Evolutionary conservation across 1,284 basidiomycete species (phyloP), one percentile per base, ranked within the genome.

Genomic region (Xerocomus minutiporus): DNA sequence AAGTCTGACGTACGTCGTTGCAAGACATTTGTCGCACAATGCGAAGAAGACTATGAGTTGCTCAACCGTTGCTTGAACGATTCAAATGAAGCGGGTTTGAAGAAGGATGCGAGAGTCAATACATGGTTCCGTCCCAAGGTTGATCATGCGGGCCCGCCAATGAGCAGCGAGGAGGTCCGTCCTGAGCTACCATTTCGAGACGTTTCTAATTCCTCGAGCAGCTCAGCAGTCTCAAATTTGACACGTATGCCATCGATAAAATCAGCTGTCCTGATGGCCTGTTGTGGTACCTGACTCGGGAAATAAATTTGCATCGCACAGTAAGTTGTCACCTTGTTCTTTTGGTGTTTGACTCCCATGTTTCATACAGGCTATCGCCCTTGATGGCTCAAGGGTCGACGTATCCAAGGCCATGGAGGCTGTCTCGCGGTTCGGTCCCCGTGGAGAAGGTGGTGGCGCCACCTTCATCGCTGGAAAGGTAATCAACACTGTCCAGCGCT

Each of bases 1-100:
- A 12, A 8, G n/a, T 31, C 44, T 51, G 5, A 63, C 34, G 26
- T 7, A 36, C 32, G 1, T 36, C 46, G 17, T 36, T 48, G 35
- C 23, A 48, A 96, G 90, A 92, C 86, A 0, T 89, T 99, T 67
- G 84, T 99, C 4, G 85, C 86, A 34, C 89, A 95, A 67, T 87
- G 83, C 58, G 80, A 87, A 53, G 87, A 90, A 35, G 96, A 99
- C 65, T 91, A 91, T 53, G 77, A 86, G 50, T 72, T 75, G 1
- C 72, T 94, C 44, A 86, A 88, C 58, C 70, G 73, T 34, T 71
- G 82, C 31, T 77, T 92, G 58, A 87, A 88, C 60, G 86, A 88
- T 61, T 75, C 73, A 0, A 58, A 68, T 5, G 73, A 78, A 31
- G 82, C 74, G 1, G 66, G 87, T 4, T 79, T 84, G 7, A 74